Evolutionary conservation across 768 basidiomycete genomes (phyloP), one percentile per base, ranked within the genome.

Genomic region (Trametes punicea): DNA sequence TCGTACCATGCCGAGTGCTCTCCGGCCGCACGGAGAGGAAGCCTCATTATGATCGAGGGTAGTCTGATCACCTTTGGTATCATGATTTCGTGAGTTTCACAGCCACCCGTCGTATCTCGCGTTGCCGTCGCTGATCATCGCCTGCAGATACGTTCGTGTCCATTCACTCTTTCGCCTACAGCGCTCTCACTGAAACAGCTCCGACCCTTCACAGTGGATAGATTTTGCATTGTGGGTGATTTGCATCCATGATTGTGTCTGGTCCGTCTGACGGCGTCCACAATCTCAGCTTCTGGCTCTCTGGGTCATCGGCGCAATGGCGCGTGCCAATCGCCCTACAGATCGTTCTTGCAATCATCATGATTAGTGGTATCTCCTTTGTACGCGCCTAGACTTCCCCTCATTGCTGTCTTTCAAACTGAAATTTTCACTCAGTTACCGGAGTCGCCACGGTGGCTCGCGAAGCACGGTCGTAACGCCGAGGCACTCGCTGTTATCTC

Each of bases 1-100:
- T 74, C 76, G 9, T 87, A 85, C 64, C 83, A 84, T 55, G 81
- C 83, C 0, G 85, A 88, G 67, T 84, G 83, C 63, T 84, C 85
- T 1, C 77, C 81, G 4, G 78, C 83, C 4, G 74, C 81, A 27
- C 74, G 74, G 52, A 72, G 85, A 45, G 85, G 85, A 20, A 78
- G 80, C 52, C 70, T 85, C 54, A 83, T 87, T 50, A 82, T 84
- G 77, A 76, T 86, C 49, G 82, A 85, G 67, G 84, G 84, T 3
- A 80, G 77, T 64, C 69, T 83, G 16, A 84, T 85, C 60, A 81
- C 81, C 0, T 81, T 81, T 64, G 84, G 84, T 42, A 77, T 85
- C 64, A 82, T 81, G 77, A 68, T 84, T 49, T 79, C 81, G 73
- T 85, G 68, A 72, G 81, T 77, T 0, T 8, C 8, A 4, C 40